A percentile compares a stretch with the other conserved stretches of the same genome.
These are phyloP conservation scores for Malbranchea cinnamomea DNA, from an alignment of 2,329 filamentous ascomycete species.

Conservation along the genomic window DNA sequence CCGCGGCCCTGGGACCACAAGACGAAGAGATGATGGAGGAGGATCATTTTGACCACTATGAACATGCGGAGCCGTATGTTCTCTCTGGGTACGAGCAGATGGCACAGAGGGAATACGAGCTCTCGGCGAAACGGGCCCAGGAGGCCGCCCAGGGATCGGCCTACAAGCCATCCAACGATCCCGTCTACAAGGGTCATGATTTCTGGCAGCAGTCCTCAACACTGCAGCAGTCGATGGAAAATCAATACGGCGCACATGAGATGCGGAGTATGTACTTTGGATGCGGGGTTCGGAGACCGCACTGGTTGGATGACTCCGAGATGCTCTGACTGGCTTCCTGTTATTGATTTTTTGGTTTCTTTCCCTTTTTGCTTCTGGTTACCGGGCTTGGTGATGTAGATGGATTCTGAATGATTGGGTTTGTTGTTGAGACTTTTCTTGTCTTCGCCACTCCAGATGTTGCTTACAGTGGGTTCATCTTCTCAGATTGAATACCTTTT, in stretches of 20 bases:
- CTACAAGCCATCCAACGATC: conserved; percentile 26
- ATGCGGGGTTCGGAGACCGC: conserved; percentile 10
- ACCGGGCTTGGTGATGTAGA: neutral
- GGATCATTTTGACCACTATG: conserved; percentile 13
- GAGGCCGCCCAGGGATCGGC: no score
- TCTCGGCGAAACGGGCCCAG: conserved; percentile 7
- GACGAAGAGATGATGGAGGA: conserved; percentile 34
- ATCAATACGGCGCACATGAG: conserved; percentile 25
- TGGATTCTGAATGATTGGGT: neutral
- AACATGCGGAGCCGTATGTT: conserved; percentile 66
- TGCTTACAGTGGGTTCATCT: no score
- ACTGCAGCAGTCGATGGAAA: conserved; percentile 19
- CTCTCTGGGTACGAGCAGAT: conserved; percentile 61
- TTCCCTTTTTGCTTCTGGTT: conserved; percentile 1
- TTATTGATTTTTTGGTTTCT: neutral
- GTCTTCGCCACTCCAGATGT: no score
- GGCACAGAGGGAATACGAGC: conserved; percentile 47
- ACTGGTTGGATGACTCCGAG: conserved; percentile 12
- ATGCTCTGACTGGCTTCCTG: conserved; percentile 9
- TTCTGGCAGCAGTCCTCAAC: conserved; percentile 21
- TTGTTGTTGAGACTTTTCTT: no score
- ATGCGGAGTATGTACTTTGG: conserved; percentile 16
- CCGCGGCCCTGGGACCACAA: conserved; percentile 2
- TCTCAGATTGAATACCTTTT: no score
- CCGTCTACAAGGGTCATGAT: conserved; percentile 25